These are phyloP conservation scores for Pelargonium australe DNA, from an alignment of 441 rosid genomes.

Conservation along the genomic window DNA sequence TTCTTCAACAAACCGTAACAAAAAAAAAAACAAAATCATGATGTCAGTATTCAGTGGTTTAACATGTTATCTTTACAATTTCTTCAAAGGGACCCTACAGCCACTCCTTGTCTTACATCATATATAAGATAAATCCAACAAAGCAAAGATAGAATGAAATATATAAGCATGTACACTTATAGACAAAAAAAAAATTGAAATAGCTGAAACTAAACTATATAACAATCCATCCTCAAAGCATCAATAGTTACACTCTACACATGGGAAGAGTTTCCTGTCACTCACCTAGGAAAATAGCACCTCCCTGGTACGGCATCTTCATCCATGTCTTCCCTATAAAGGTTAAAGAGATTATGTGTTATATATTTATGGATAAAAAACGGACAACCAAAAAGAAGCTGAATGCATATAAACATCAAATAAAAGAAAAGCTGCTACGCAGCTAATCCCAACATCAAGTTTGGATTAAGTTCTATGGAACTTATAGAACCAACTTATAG, in stretches of 20 bases:
- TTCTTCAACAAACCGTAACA: background rate
- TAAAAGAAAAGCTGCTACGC: background rate
- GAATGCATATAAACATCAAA: background rate
- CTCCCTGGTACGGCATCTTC: slow-evolving; percentile 38
- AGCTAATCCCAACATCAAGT: background rate
- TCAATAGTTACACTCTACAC: slow-evolving; percentile 5
- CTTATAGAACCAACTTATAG: background rate
- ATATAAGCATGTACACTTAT: background rate
- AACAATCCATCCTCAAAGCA: slow-evolving; percentile 10
- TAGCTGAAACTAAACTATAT: background rate
- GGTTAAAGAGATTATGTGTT: slow-evolving; percentile 21
- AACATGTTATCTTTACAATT: background rate
- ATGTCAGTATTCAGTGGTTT: background rate
- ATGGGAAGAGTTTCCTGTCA: slow-evolving; percentile 16
- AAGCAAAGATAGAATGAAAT: background rate
- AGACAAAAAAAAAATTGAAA: background rate
- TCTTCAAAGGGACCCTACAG: slow-evolving; percentile 3
- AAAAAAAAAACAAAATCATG: background rate
- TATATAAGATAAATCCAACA: background rate
- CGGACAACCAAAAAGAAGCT: slow-evolving; percentile 8
- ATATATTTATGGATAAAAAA: slow-evolving; percentile 11
- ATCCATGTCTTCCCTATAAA: slow-evolving; percentile 45
- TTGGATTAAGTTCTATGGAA: background rate
- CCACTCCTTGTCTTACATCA: background rate
- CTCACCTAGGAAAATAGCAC: slow-evolving; percentile 77